Conservation (phyloP, 2,329 filamentous ascomycete genomes). For the Ophiostoma ips region DNA sequence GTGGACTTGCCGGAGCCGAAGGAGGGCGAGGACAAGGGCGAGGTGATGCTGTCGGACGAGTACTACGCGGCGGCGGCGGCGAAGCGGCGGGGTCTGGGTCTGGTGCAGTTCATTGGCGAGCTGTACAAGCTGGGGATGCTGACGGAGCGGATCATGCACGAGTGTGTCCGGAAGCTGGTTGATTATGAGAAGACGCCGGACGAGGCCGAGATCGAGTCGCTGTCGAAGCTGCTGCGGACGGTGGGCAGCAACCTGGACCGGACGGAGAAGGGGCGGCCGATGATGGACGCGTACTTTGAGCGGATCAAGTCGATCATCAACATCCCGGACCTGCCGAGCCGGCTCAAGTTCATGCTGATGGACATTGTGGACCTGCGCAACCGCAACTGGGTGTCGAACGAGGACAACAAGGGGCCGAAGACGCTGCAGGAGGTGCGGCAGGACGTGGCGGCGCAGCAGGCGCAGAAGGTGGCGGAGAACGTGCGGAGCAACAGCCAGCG, state of each 20-base stretch:
- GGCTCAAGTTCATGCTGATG: constrained; percentile 93
- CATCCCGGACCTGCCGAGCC: constrained; percentile 67
- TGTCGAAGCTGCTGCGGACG: constrained; percentile 82
- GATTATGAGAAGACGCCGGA: constrained; percentile 90
- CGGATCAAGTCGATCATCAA: constrained; percentile 75
- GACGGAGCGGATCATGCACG: constrained; percentile 98
- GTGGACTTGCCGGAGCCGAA: constrained; percentile 63
- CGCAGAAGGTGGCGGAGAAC: constrained; percentile 67
- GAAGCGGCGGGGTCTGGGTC: constrained; percentile 91
- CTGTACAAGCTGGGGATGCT: constrained; percentile 98
- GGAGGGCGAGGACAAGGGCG: constrained; percentile 68
- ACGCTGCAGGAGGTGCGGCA: constrained; percentile 86
- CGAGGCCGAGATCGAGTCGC: constrained; percentile 89
- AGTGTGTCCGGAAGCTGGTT: constrained; percentile 93
- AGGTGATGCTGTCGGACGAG: constrained; percentile 79
- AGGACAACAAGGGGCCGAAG: constrained; percentile 87
- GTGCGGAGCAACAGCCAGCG: constrained; percentile 44
- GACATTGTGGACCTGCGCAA: constrained; percentile 78
- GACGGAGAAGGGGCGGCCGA: constrained; percentile 65
- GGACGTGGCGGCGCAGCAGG: constrained; percentile 62
- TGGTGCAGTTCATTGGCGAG: constrained; percentile 98
- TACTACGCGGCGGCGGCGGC: constrained; percentile 90
- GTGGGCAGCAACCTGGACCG: constrained; percentile 78
- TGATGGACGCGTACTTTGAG: constrained; percentile 90
- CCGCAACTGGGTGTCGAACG: constrained; percentile 71